These are phyloP conservation scores for Pseudovirgaria hyperparasitica DNA, from an alignment of 2,329 filamentous ascomycete genomes.

Conservation along the genomic window DNA sequence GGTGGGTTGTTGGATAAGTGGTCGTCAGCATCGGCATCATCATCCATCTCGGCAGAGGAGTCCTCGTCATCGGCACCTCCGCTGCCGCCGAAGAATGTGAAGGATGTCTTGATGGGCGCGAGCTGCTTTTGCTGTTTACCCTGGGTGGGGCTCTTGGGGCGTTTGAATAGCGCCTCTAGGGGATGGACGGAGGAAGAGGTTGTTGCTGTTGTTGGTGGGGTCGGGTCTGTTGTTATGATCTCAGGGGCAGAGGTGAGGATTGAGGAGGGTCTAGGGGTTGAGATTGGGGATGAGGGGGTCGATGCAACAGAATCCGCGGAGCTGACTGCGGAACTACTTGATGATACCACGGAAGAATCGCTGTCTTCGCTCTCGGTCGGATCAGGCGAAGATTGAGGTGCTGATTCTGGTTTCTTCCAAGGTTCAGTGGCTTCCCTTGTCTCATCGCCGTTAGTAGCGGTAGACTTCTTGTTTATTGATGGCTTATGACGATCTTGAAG, in stretches of 20 bases:
- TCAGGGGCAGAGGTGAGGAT: conserved; percentile 7
- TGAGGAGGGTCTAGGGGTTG: conserved; percentile 4
- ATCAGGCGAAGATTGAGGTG: conserved; percentile 14
- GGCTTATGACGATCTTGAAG: too few species aligned
- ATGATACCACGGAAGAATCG: conserved; percentile 21
- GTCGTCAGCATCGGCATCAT: conserved; percentile 30
- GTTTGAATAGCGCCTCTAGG: conserved; percentile 85
- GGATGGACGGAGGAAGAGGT: too few species aligned
- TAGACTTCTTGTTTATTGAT: too few species aligned
- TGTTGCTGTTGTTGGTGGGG: conserved; percentile 18
- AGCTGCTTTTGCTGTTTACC: conserved; percentile 25
- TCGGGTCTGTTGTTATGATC: conserved; percentile 7
- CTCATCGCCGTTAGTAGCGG: not conserved
- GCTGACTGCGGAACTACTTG: conserved; percentile 18
- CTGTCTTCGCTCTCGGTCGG: conserved; percentile 11
- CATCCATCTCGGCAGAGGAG: conserved; percentile 30
- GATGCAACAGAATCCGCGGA: conserved; percentile 7
- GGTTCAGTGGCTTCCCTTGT: too few species aligned
- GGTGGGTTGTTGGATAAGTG: conserved; percentile 31
- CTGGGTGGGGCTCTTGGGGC: conserved; percentile 30
- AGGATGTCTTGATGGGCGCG: conserved; percentile 42
- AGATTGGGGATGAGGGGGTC: conserved; percentile 8
- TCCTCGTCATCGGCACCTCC: conserved; percentile 19
- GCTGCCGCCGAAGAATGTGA: conserved; percentile 60
- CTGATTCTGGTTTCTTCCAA: too few species aligned